Conservation (phyloP, 768 basidiomycete genomes). For the Leccinellum rugosiceps region DNA sequence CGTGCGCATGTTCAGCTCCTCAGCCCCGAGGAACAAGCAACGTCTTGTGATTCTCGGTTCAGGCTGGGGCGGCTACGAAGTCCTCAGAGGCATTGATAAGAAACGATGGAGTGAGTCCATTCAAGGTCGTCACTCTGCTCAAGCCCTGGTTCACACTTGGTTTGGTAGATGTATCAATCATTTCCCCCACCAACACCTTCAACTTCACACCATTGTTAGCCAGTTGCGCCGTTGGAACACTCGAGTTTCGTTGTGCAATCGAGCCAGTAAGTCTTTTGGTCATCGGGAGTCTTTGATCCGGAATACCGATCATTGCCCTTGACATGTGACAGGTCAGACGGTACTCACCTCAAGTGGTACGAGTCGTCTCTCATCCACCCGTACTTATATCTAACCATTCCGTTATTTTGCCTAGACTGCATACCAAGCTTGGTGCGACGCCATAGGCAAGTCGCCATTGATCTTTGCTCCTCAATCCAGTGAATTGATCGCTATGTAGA, state of each 20-base stretch:
- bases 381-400: neutral
- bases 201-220: conserved; percentile 48
- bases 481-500: conserved; percentile 37
- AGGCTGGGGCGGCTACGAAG: conserved; percentile 76
- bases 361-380: conserved; percentile 23
- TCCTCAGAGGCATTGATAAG: conserved; percentile 65
- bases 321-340: conserved; percentile 44
- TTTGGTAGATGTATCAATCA: conserved; percentile 54
- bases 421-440: conserved; percentile 77
- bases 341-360: conserved; percentile 54
- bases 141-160: conserved; percentile 1
- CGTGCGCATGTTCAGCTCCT: conserved; percentile 39
- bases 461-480: neutral
- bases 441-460: conserved; percentile 45
- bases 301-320: conserved; percentile 2
- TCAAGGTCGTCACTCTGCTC: neutral
- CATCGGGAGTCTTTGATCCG: neutral
- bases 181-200: conserved; percentile 55
- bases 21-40: conserved; percentile 32
- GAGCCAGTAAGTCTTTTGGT: conserved; percentile 58
- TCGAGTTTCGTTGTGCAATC: conserved; percentile 77
- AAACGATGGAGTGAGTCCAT: conserved; percentile 59
- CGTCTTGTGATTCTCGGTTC: conserved; percentile 68
- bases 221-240: conserved; percentile 70
- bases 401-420: conserved; percentile 38